Conservation (phyloP, 352 stramenopile genomes). For the Phytophthora fragariaefolia region DNA sequence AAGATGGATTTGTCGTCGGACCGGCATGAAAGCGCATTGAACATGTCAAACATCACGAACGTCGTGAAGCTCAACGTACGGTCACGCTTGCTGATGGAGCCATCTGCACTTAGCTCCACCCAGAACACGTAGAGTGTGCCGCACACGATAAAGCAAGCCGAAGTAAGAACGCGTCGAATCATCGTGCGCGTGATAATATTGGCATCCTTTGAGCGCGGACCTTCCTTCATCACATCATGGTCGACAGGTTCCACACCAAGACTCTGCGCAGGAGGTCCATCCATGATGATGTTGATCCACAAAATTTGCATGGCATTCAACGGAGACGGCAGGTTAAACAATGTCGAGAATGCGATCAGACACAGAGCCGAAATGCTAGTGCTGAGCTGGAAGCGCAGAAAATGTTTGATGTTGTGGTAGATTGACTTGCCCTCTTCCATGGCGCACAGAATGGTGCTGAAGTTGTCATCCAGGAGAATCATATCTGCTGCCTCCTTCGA, state of each 20-base stretch:
- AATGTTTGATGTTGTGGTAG: slow-evolving; percentile 97
- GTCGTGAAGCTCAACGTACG: slow-evolving; percentile 99
- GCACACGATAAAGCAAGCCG: slow-evolving; percentile 76
- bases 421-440: slow-evolving; percentile 96
- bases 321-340: slow-evolving; percentile 79
- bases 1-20: slow-evolving; percentile 95
- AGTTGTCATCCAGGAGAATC: slow-evolving; percentile 96
- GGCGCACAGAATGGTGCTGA: slow-evolving; percentile 95
- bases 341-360: slow-evolving; percentile 83
- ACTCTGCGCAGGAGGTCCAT: slow-evolving; percentile 88
- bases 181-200: slow-evolving; percentile 82
- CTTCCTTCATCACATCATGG: slow-evolving; percentile 87
- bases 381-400: slow-evolving; percentile 97
- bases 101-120: slow-evolving; percentile 86
- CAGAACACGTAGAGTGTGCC: slow-evolving; percentile 89
- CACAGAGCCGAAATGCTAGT: slow-evolving; percentile 96
- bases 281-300: slow-evolving; percentile 99
- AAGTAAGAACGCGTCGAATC: slow-evolving; percentile 71
- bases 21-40: slow-evolving; percentile 97
- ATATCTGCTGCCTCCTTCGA: slow-evolving; percentile 98
- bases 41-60: slow-evolving; percentile 99
- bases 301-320: slow-evolving; percentile 98
- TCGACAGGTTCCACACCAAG: slow-evolving; percentile 90
- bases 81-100: slow-evolving; percentile 92
- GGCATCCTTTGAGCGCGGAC: slow-evolving; percentile 73